These are phyloP conservation scores for Hymenoscyphus salicellus DNA, from an alignment of 2,329 filamentous ascomycete species.

Conservation along the genomic window DNA sequence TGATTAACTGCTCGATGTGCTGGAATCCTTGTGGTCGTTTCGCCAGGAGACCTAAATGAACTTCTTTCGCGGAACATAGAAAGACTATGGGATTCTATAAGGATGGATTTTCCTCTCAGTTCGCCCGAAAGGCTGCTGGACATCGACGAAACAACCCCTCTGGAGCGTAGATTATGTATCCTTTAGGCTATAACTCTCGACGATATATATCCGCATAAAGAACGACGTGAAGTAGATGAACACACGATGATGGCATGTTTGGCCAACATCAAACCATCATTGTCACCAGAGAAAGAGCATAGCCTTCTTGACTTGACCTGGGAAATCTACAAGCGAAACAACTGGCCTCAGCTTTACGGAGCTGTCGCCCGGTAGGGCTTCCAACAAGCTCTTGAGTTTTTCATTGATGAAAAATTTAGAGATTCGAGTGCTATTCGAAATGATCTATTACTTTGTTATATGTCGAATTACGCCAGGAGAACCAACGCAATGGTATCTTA, in stretches of 20 bases:
- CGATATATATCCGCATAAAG: neutral
- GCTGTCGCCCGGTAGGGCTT: neutral
- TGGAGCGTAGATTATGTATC: neutral
- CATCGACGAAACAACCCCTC: neutral
- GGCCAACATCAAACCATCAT: neutral
- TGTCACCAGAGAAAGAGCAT: neutral
- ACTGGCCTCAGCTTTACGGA: neutral
- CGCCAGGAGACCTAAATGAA: neutral
- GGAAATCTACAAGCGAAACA: neutral
- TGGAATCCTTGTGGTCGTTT: neutral
- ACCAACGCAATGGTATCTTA: neutral
- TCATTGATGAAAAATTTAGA: neutral
- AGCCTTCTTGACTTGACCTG: neutral
- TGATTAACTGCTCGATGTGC: neutral
- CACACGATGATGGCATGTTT: neutral
- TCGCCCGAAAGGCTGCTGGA: neutral
- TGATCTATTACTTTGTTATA: neutral
- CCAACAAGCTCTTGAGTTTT: neutral
- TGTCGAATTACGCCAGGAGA: neutral
- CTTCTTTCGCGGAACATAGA: too few species aligned
- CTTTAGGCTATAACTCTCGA: neutral
- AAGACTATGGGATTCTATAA: too few species aligned
- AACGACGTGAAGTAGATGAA: rapidly evolving
- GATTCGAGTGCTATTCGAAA: neutral
- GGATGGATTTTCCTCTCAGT: neutral